Evolutionary conservation across 176 grass and related monocot species (phyloP).

Genomic region (Eremochloa ophiuroides): DNA sequence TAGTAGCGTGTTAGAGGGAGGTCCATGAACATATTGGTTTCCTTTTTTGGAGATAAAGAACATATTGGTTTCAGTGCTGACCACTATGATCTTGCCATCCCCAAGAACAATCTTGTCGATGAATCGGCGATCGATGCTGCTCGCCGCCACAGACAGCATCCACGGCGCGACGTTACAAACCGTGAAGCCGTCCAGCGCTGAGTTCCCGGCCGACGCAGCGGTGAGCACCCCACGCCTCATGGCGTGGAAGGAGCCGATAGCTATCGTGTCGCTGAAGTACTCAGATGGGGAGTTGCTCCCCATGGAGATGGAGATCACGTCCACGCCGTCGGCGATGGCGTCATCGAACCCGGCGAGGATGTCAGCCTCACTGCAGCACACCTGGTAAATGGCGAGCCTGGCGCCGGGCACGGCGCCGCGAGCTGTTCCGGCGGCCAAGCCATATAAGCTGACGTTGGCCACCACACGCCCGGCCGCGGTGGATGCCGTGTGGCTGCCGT

Average conservation of each 20-base stretch:
- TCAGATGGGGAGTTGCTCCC: background rate
- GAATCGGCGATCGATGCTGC: slow-evolving; percentile 29
- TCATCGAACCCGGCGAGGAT: background rate
- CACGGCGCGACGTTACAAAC: slow-evolving; percentile 34
- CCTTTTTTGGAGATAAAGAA: too few species aligned
- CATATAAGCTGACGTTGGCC: background rate
- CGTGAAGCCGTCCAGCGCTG: rapidly evolving
- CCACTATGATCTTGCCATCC: slow-evolving; percentile 6
- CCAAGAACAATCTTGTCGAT: slow-evolving; percentile 4
- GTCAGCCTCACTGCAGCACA: background rate
- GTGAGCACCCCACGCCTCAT: background rate
- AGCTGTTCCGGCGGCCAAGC: background rate
- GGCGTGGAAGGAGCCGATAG: background rate
- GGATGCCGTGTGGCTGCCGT: slow-evolving; percentile 32
- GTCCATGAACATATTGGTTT: too few species aligned
- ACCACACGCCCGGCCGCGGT: slow-evolving; percentile 5
- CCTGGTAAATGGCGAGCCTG: slow-evolving; percentile 33
- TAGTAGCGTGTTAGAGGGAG: too few species aligned
- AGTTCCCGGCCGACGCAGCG: background rate
- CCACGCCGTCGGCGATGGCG: background rate
- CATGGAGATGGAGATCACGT: slow-evolving; percentile 3
- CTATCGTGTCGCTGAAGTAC: background rate
- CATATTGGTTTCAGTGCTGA: background rate
- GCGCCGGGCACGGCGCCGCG: background rate
- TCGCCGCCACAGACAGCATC: slow-evolving; percentile 21